Conservation (phyloP, 192 early-diverging fungal species). For the Backusella sp. region DNA sequence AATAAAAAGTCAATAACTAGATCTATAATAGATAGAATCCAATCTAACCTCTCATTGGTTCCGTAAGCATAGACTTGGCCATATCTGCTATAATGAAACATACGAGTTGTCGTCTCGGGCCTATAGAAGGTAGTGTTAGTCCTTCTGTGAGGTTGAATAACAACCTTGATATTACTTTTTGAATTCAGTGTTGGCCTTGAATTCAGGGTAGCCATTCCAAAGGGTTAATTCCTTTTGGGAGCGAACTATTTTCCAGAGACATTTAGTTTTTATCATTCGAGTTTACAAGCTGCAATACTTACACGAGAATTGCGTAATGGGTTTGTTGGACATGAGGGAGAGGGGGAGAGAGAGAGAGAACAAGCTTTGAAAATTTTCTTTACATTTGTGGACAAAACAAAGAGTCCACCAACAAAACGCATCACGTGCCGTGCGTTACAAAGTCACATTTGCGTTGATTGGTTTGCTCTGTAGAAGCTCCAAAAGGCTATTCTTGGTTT, state of each 20-base stretch:
- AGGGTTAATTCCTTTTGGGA: slow-evolving; percentile 53
- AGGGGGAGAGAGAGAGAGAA: not conserved
- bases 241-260: slow-evolving; percentile 38
- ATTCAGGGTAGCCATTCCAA: slow-evolving; percentile 52
- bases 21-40: not conserved
- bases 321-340: slow-evolving; percentile 18
- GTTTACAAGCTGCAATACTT: slow-evolving; percentile 11
- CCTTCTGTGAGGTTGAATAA: not conserved
- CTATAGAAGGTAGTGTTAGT: slow-evolving; percentile 17
- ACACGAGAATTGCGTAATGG: slow-evolving; percentile 57
- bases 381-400: not conserved
- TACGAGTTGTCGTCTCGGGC: slow-evolving; percentile 46
- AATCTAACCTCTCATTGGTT: slow-evolving; percentile 53
- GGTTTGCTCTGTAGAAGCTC: not conserved
- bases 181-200: slow-evolving; percentile 47
- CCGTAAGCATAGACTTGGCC: slow-evolving; percentile 68
- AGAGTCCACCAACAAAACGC: not conserved
- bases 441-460: too few species aligned
- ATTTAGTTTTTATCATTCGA: not conserved
- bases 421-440: not conserved
- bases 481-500: too few species aligned
- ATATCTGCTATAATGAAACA: slow-evolving; percentile 73
- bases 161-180: slow-evolving; percentile 41
- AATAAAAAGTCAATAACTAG: not conserved
- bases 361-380: not conserved